These are phyloP conservation scores for apple (Malus domestica) DNA, from an alignment of 306 rosid genomes.

Conservation along the genomic window DNA sequence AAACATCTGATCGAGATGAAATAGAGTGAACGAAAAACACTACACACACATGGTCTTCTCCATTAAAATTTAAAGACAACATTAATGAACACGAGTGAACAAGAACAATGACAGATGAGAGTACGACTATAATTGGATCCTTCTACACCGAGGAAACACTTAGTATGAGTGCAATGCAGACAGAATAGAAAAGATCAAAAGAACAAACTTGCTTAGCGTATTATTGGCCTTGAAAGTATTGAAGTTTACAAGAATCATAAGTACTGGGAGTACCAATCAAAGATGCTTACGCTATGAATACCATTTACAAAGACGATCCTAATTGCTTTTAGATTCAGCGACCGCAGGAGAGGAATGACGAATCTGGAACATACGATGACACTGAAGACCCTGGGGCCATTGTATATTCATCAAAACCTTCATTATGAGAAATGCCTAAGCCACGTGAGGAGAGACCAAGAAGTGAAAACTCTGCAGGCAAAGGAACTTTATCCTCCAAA, in stretches of 20 bases:
- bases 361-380: constrained; percentile 27
- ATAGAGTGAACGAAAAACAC: too few relatives aligned
- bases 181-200: background rate
- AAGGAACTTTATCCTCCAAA: constrained; percentile 14
- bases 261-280: background rate
- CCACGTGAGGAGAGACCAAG: constrained; percentile 24
- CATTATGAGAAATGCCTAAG: background rate
- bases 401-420: background rate
- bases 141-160: too few relatives aligned
- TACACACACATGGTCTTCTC: too few relatives aligned
- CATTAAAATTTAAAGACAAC: too few relatives aligned
- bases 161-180: background rate
- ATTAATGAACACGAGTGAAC: background rate
- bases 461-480: constrained; percentile 15
- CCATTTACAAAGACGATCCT: background rate
- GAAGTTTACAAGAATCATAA: background rate
- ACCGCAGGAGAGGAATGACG: constrained; percentile 43
- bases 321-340: constrained; percentile 18
- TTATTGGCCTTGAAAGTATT: background rate
- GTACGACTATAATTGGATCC: background rate
- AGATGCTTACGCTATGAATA: background rate
- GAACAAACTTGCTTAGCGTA: background rate
- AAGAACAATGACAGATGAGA: background rate
- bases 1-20: too few relatives aligned
- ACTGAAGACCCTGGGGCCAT: background rate